These are phyloP conservation scores for Xerocomus nothofagi DNA, from an alignment of 1,284 basidiomycete genomes.

Conservation along the genomic window DNA sequence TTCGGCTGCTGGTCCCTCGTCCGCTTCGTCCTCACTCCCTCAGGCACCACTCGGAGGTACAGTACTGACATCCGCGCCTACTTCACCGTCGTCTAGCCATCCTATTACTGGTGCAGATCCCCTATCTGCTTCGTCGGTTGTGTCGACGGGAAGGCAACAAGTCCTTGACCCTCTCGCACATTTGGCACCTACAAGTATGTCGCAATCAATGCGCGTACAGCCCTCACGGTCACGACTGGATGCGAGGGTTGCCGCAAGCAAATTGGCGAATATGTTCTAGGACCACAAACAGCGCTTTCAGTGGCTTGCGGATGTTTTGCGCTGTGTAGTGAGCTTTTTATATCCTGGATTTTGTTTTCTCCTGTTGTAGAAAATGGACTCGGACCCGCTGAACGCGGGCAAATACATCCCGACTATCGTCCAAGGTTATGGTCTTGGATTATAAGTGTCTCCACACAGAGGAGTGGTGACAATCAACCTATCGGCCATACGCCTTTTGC, in stretches of 20 bases:
- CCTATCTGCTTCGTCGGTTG: slow-evolving; percentile 19
- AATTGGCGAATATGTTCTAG: slow-evolving; percentile 83
- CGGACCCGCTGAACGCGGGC: neutral
- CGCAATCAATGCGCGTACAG: slow-evolving; percentile 64
- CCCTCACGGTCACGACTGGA: slow-evolving; percentile 70
- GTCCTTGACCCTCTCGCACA: slow-evolving; percentile 65
- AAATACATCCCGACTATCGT: neutral
- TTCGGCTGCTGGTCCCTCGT: slow-evolving; percentile 31
- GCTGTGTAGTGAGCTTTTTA: slow-evolving; percentile 7
- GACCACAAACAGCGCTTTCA: neutral
- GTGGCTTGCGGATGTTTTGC: slow-evolving; percentile 1
- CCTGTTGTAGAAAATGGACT: slow-evolving; percentile 10
- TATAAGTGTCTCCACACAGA: too few relatives aligned
- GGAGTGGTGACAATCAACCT: too few relatives aligned
- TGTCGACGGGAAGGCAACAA: slow-evolving; percentile 24
- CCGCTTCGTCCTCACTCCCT: slow-evolving; percentile 32
- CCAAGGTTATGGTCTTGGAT: neutral
- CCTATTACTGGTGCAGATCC: slow-evolving; percentile 22
- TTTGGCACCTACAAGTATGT: slow-evolving; percentile 56
- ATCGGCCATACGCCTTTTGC: neutral
- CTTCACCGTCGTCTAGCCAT: slow-evolving; percentile 12
- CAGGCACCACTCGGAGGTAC: slow-evolving; percentile 31
- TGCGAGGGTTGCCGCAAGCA: slow-evolving; percentile 81
- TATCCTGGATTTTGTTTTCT: slow-evolving; percentile 25
- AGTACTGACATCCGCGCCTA: slow-evolving; percentile 8